Evolutionary conservation across 2,329 filamentous ascomycete genomes (phyloP).

Genomic region (Cercospora sp.): DNA sequence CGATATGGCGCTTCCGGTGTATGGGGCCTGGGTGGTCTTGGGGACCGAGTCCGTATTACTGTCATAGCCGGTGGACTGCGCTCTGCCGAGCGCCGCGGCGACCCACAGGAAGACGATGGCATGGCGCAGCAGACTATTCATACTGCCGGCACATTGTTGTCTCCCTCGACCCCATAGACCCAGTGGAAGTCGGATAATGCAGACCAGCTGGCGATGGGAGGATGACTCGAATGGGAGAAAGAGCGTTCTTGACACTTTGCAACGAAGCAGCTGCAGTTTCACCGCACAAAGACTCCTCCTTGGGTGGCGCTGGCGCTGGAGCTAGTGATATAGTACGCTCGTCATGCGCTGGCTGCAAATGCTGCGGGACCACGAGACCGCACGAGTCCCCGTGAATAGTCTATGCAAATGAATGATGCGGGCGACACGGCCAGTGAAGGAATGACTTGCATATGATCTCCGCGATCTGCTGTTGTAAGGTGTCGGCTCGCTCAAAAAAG

Average conservation of each 20-base stretch:
- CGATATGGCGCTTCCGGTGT: conserved; percentile 3
- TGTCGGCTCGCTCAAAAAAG: not conserved
- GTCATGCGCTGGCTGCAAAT: not conserved
- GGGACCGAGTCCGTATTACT: conserved; percentile 21
- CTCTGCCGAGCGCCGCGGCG: conserved; percentile 21
- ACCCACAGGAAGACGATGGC: conserved; percentile 26
- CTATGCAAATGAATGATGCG: not conserved
- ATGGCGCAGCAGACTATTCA: conserved; percentile 32
- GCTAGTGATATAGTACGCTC: not conserved
- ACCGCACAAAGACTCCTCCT: not conserved
- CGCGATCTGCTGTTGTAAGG: not conserved
- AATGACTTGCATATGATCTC: not conserved
- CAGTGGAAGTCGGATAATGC: not conserved
- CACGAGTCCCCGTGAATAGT: not conserved
- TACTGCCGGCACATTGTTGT: conserved; percentile 30
- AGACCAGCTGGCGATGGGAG: not conserved
- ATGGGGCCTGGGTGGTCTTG: conserved; percentile 12
- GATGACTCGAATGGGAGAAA: not conserved
- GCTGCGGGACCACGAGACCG: not conserved
- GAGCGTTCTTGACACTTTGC: conserved; percentile 14
- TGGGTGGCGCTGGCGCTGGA: conserved; percentile 1
- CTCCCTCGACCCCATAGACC: conserved; percentile 8
- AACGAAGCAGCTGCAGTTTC: not conserved
- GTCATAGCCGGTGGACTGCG: conserved; percentile 14
- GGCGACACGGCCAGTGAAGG: not conserved